Percentiles rank a stretch among this genome's conserved stretches.
Conservation (phyloP, 169 alveolate species). For the Pseudocohnilembus persalinus region DNA sequence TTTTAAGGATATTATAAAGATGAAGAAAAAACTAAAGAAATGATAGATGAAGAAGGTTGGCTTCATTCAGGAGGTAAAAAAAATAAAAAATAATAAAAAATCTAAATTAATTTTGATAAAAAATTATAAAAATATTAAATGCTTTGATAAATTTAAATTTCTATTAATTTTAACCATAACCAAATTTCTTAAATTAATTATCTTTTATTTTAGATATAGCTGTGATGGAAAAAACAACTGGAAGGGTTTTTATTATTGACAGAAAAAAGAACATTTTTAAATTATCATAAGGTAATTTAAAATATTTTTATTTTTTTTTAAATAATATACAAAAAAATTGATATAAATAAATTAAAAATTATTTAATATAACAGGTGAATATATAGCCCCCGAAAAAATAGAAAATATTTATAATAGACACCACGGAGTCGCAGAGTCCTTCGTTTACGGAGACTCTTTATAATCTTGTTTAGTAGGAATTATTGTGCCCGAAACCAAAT, state of each 20-base stretch:
- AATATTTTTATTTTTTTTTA: too few relatives aligned
- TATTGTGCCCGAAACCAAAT: slow-evolving; percentile 58
- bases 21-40: slow-evolving; percentile 72
- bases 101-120: too few relatives aligned
- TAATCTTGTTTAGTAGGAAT: slow-evolving; percentile 58
- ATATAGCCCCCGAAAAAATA: slow-evolving; percentile 94
- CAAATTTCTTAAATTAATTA: neutral
- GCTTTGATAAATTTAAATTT: too few relatives aligned
- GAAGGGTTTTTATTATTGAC: slow-evolving; percentile 92
- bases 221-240: slow-evolving; percentile 61
- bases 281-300: slow-evolving; percentile 82
- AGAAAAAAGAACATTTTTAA: slow-evolving; percentile 94
- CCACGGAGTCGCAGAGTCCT: slow-evolving; percentile 51
- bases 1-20: slow-evolving; percentile 79
- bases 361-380: slow-evolving; percentile 75
- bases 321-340: too few relatives aligned
- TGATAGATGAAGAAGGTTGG: slow-evolving; percentile 91
- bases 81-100: too few relatives aligned
- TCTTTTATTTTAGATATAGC: slow-evolving; percentile 42
- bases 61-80: slow-evolving; percentile 92
- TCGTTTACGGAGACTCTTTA: slow-evolving; percentile 67
- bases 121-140: too few relatives aligned
- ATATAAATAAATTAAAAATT: too few relatives aligned
- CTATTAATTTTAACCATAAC: too few relatives aligned
- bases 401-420: slow-evolving; percentile 83